phyloP scores from a whole-genome alignment of 202 grass and related monocot species.

The Setaria viridis region DNA sequence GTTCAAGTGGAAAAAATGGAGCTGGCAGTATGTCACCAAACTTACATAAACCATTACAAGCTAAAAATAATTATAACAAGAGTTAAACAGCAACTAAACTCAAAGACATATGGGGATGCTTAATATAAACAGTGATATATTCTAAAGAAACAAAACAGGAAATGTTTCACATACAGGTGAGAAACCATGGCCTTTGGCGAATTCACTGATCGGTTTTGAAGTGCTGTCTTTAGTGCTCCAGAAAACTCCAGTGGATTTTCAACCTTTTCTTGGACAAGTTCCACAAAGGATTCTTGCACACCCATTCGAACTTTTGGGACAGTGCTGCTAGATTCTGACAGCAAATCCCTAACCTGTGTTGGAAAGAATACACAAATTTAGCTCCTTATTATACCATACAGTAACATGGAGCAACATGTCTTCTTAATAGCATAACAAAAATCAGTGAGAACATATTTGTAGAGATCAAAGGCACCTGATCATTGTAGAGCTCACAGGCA shows the following conservation, averaged over 20 bases:
- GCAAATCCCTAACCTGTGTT: conserved; percentile 80
- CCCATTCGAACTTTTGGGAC: conserved; percentile 72
- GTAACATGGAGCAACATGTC: conserved; percentile 31
- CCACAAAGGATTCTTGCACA: conserved; percentile 79
- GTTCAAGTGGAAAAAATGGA: not conserved
- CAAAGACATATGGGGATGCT: not conserved
- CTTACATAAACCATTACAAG: conserved; percentile 5
- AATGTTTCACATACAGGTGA: conserved; percentile 76
- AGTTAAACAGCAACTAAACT: not conserved
- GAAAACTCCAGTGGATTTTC: conserved; percentile 91
- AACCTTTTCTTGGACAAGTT: conserved; percentile 92
- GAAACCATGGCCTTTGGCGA: conserved; percentile 76
- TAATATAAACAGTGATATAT: conserved; percentile 21
- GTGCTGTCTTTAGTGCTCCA: conserved; percentile 72
- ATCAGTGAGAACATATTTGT: conserved; percentile 21
- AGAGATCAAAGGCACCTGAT: conserved; percentile 69
- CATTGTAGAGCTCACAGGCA: conserved; percentile 96
- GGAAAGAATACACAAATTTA: conserved; percentile 31
- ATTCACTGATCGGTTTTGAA: conserved; percentile 75
- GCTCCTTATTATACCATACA: conserved; percentile 29
- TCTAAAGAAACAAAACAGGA: conserved; percentile 29
- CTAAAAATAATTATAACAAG: conserved; percentile 6
- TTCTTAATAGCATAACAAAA: conserved; percentile 30
- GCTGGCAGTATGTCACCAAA: not conserved
- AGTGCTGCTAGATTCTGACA: conserved; percentile 72